Conservation (phyloP, 495 filamentous ascomycete species). For the Penicillium malachiteum region DNA sequence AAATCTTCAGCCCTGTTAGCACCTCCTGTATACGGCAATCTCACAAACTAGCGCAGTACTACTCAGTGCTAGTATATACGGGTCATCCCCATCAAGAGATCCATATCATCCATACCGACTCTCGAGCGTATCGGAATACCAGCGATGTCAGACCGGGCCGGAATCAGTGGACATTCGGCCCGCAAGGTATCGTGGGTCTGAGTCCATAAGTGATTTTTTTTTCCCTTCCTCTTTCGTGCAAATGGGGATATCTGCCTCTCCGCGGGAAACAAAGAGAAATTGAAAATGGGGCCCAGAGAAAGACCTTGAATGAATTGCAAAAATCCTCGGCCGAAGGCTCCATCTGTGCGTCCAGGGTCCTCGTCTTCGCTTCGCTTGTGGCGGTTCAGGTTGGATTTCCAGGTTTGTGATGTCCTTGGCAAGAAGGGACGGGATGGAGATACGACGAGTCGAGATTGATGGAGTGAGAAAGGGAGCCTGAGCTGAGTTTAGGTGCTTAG, state of each 20-base stretch:
- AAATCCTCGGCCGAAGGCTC: background rate
- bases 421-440: background rate
- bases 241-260: no score
- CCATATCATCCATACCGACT: background rate
- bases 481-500: background rate
- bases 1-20: background rate
- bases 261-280: background rate
- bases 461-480: no score
- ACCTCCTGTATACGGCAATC: conserved; percentile 11
- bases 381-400: no score
- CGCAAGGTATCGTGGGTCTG: conserved; percentile 5
- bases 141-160: background rate
- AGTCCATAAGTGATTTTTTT: no score
- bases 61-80: background rate
- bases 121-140: background rate
- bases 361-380: conserved; percentile 2
- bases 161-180: conserved; percentile 4
- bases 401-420: background rate
- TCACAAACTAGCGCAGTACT: background rate
- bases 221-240: no score
- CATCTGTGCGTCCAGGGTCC: background rate
- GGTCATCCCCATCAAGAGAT: background rate
- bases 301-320: no score
- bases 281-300: background rate
- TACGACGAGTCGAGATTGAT: background rate